Evolutionary conservation across 2,329 filamentous ascomycete genomes (phyloP).

Genomic region (Neonectria ditissima): DNA sequence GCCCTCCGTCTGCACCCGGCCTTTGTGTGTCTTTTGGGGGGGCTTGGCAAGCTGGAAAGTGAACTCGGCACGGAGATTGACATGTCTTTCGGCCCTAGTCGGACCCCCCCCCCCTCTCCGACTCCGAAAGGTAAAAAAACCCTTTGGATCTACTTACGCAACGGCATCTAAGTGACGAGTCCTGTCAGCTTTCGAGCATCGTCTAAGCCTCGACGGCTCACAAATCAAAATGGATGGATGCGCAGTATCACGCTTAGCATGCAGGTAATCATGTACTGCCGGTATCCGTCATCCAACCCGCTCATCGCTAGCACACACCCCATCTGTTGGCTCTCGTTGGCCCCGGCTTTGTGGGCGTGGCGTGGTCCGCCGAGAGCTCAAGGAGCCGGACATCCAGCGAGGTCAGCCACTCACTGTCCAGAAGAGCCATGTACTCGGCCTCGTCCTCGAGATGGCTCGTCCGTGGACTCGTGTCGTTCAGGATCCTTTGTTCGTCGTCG

Average conservation of each 20-base stretch:
- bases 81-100: not conserved
- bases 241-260: slow-evolving; percentile 5
- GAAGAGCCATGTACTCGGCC: not conserved
- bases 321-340: slow-evolving; percentile 28
- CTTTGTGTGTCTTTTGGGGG: not conserved
- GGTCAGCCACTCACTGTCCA: slow-evolving; percentile 19
- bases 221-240: not conserved
- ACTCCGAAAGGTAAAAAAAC: not conserved
- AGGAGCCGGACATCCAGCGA: not conserved
- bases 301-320: slow-evolving; percentile 1
- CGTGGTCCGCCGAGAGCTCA: slow-evolving; percentile 13
- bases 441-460: not conserved
- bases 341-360: slow-evolving; percentile 23
- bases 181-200: not conserved
- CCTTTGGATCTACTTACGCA: not conserved
- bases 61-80: not conserved
- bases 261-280: slow-evolving; percentile 21
- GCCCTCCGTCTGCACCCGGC: slow-evolving; percentile 13
- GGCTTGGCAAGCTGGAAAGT: not conserved
- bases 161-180: not conserved
- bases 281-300: slow-evolving; percentile 23
- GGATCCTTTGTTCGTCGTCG: slow-evolving; percentile 1
- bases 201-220: not conserved
- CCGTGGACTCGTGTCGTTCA: not conserved
- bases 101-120: not conserved